Conservation (phyloP, 2,329 filamentous ascomycete species). For the Blumeriella jaapii region DNA sequence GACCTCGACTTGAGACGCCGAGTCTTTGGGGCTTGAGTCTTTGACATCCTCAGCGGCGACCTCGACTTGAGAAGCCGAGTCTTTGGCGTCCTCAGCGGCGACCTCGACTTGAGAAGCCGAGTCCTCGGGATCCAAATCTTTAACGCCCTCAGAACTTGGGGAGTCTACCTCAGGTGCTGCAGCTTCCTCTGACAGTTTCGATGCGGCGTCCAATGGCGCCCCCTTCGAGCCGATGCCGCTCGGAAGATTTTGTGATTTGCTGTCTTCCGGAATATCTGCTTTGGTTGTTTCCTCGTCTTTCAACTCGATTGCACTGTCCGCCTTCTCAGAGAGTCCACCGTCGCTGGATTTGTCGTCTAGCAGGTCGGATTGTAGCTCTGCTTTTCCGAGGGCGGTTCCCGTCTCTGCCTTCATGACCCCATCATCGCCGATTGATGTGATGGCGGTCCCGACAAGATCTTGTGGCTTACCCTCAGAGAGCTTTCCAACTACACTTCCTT, state of each 20-base stretch:
- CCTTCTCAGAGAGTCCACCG: not conserved
- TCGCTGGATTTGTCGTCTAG: conserved; percentile 3
- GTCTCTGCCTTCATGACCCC: conserved; percentile 45
- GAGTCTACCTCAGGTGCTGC: too few species aligned
- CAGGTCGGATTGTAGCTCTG: conserved; percentile 27
- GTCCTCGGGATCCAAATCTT: too few species aligned
- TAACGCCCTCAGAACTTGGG: too few species aligned
- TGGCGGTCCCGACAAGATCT: conserved; percentile 44
- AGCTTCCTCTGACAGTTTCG: too few species aligned
- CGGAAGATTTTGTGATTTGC: not conserved
- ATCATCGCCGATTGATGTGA: conserved; percentile 50
- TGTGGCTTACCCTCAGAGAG: conserved; percentile 32
- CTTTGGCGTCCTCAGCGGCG: too few species aligned
- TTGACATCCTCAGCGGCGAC: too few species aligned
- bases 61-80: too few species aligned
- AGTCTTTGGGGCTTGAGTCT: too few species aligned
- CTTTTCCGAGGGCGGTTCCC: conserved; percentile 44
- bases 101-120: too few species aligned
- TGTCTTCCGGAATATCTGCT: not conserved
- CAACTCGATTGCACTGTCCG: conserved; percentile 3
- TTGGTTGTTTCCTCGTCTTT: conserved; percentile 1
- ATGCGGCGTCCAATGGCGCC: not conserved
- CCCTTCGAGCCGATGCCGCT: not conserved
- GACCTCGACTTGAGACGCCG: too few species aligned
- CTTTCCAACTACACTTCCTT: conserved; percentile 40